Base-by-base conservation (phyloP, 176 grass and related monocot genomes). In the Panicum miliaceum region DNA sequence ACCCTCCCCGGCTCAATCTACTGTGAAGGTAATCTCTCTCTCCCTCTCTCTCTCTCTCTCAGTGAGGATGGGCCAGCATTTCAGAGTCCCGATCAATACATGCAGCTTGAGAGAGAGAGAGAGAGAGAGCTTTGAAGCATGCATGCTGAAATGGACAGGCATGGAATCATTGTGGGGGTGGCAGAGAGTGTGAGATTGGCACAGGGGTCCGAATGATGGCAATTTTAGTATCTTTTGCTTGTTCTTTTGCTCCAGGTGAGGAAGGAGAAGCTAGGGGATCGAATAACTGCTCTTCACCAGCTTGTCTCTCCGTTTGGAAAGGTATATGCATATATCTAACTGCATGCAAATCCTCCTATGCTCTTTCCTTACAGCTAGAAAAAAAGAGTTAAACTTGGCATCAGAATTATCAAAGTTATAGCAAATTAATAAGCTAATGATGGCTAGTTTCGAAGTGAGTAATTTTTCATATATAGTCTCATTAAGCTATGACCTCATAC, bases 181-280 rank as follows among this genome's bases (percentile, higher is more conserved):
- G 80, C 68, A 80, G 83, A 85, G 74, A 87, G 85, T 60, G 78
- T 89, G 70, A 91, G 73, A 89, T 81, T 77, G 83, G 69, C 56
- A 43, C 51, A 46, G 16, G 53, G 20, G 26, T 73, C 74, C 58
- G 77, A 65, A 86, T 84, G 68, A 82, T 94, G 81, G 73, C 54
- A 65, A 76, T 75, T 86, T 74, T 89, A 86, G 74, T 57, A 69
- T 84, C 37, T 91, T 76, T 78, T 89, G 46, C 73, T 88, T 84
- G 48, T 76, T 80, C 75, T 70, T 79, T 91, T 89, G 56, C 84
- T 90, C 76, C 92, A 98, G 96, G 91, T 94, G 85, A 93, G 89
- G 84, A 98, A 98, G 91, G 93, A 98, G 89, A 98, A 95, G 88
- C 85, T 98, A 80, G 96, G 96, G 64, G 96, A 98, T 89, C 93